Conservation (phyloP, 2,329 filamentous ascomycete genomes). For the Fusarium aywerte region DNA sequence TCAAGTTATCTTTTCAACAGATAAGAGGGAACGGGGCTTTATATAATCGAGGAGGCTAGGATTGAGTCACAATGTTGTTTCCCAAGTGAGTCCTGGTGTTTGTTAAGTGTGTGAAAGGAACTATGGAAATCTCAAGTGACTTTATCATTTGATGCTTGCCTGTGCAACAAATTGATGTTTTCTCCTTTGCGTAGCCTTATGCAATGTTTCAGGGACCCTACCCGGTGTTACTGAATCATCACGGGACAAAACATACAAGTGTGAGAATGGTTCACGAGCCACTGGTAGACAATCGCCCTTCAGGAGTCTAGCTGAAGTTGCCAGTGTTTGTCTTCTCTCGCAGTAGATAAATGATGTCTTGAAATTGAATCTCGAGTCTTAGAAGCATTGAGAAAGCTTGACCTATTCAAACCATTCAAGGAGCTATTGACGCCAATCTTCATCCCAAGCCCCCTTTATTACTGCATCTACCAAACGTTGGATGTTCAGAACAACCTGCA, state of each 20-base stretch:
- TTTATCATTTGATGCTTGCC: background rate
- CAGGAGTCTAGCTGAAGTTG: no score
- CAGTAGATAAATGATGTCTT: background rate
- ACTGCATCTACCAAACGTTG: background rate
- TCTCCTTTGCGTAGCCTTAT: background rate
- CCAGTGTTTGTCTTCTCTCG: background rate
- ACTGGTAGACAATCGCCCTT: background rate
- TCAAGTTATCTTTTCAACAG: accelerated
- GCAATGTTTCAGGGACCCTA: background rate
- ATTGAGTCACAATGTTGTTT: background rate
- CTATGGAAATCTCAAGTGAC: background rate
- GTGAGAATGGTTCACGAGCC: background rate
- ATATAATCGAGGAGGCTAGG: background rate
- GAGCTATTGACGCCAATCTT: background rate
- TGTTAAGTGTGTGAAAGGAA: background rate
- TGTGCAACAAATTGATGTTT: background rate
- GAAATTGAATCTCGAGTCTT: background rate
- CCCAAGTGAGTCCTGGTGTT: background rate
- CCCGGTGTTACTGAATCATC: background rate
- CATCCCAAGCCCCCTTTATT: background rate
- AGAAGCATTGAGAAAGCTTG: background rate
- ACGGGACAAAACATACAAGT: background rate
- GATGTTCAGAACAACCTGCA: background rate
- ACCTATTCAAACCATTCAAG: background rate
- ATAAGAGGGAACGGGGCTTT: background rate